Percentiles rank a stretch among this genome's conserved stretches.
Conservation (phyloP, 306 rosid species). For the Abrus precatorius region DNA sequence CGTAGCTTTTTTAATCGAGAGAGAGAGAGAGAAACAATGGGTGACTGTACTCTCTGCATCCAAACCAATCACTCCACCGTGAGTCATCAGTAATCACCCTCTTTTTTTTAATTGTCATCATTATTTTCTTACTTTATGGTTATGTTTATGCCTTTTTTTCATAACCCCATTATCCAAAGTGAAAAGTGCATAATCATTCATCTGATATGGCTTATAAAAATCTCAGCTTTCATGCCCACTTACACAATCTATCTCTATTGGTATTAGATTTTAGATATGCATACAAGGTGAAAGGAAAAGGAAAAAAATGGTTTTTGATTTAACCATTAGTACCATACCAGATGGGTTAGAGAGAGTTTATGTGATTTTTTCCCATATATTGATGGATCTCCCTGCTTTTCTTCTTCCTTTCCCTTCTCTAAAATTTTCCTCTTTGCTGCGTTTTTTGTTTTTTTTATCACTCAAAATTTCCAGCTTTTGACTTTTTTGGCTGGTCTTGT, state of each 20-base stretch:
- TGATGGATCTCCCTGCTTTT: slow-evolving; percentile 36
- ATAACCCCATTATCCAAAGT: slow-evolving; percentile 41
- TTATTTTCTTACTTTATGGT: slow-evolving; percentile 20
- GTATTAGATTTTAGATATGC: too few species aligned
- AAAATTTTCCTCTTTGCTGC: background rate
- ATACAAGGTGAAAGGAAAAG: background rate
- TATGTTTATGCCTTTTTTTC: slow-evolving; percentile 10
- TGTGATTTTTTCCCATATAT: slow-evolving; percentile 13
- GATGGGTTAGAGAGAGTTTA: slow-evolving; percentile 13
- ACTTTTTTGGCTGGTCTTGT: background rate
- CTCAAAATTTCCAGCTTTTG: slow-evolving; percentile 32
- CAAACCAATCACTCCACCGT: slow-evolving; percentile 48
- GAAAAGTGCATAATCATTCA: slow-evolving; percentile 51
- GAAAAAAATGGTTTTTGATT: slow-evolving; percentile 34
- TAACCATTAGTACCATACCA: slow-evolving; percentile 15
- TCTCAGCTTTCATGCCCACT: slow-evolving; percentile 11
- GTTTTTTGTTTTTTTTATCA: background rate
- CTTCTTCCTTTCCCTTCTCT: background rate
- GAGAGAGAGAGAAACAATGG: background rate
- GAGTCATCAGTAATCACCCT: slow-evolving; percentile 17
- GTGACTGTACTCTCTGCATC: slow-evolving; percentile 43
- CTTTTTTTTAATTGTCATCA: background rate
- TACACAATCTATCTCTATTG: background rate
- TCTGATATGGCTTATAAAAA: slow-evolving; percentile 21
- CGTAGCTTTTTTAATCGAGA: slow-evolving; percentile 17